Conservation (phyloP, 106 monocot genomes). For the Alisma plantagoaquatica region DNA sequence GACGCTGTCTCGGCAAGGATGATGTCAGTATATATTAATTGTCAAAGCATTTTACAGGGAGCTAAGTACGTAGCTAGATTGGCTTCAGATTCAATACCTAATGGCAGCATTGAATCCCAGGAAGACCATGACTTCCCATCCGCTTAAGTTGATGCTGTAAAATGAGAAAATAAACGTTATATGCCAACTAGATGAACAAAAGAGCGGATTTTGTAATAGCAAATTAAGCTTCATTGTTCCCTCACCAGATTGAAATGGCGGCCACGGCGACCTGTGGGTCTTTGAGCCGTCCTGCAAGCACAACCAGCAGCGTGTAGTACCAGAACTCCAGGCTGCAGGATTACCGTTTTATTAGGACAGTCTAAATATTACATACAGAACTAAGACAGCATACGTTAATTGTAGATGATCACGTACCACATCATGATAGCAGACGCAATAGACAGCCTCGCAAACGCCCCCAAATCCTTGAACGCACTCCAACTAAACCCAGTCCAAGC, state of each 20-base stretch:
- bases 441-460: conserved; percentile 56
- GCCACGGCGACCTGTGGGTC: conserved; percentile 14
- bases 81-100: too few species aligned
- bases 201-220: neutral
- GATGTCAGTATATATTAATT: too few species aligned
- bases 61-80: too few species aligned
- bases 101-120: conserved; percentile 81
- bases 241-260: conserved; percentile 30
- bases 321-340: conserved; percentile 26
- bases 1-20: too few species aligned
- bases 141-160: conserved; percentile 45
- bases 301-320: conserved; percentile 21
- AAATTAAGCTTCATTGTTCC: too few species aligned
- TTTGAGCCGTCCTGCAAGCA: conserved; percentile 16
- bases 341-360: too few species aligned
- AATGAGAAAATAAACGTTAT: neutral
- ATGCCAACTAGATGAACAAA: neutral
- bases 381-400: too few species aligned
- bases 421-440: conserved; percentile 73
- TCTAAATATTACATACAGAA: too few species aligned
- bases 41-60: too few species aligned
- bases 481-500: conserved; percentile 70
- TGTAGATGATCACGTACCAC: conserved; percentile 55
- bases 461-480: conserved; percentile 43
- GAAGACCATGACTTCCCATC: conserved; percentile 79